phyloP scores from a whole-genome alignment of 1,284 basidiomycete genomes.

The Kalmanozyma brasiliensis region DNA sequence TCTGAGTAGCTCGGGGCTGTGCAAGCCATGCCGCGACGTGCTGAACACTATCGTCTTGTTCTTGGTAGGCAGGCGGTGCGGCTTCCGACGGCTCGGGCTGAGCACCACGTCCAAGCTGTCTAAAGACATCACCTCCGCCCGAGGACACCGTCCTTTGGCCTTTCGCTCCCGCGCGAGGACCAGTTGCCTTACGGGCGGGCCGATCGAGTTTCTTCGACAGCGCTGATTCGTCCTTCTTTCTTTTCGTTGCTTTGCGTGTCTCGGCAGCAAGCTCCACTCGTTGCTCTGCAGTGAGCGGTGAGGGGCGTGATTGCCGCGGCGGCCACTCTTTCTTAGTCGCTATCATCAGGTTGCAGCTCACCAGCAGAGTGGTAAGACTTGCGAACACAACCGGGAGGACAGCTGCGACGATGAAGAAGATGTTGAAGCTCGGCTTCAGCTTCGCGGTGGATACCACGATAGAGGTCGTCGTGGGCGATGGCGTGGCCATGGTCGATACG shows the following conservation, averaged over 20 bases:
- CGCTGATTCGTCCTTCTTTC: too few relatives aligned
- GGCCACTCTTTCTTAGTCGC: slow-evolving; percentile 4
- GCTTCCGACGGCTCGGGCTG: neutral
- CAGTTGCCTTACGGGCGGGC: too few relatives aligned
- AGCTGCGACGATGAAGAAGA: slow-evolving; percentile 7
- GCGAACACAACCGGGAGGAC: neutral
- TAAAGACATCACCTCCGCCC: too few relatives aligned
- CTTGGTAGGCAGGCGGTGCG: neutral
- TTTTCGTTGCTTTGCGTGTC: too few relatives aligned
- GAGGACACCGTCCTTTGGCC: too few relatives aligned
- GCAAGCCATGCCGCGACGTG: neutral
- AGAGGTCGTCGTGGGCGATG: neutral
- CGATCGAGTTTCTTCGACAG: too few relatives aligned
- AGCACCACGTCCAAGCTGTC: too few relatives aligned
- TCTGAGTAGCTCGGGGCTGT: neutral
- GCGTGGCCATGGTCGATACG: slow-evolving; percentile 1
- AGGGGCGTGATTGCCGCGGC: neutral
- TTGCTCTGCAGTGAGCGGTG: neutral
- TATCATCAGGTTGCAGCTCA: slow-evolving; percentile 4
- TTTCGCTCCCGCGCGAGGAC: too few relatives aligned
- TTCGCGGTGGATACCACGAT: slow-evolving; percentile 4
- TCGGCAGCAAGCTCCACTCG: neutral
- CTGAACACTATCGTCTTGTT: neutral
- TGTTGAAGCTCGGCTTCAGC: neutral
- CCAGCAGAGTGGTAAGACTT: neutral